Percentiles rank a stretch among this genome's conserved stretches.
These are phyloP conservation scores for Chaetomium olivaceum DNA, from an alignment of 2,329 filamentous ascomycete genomes.

Conservation along the genomic window DNA sequence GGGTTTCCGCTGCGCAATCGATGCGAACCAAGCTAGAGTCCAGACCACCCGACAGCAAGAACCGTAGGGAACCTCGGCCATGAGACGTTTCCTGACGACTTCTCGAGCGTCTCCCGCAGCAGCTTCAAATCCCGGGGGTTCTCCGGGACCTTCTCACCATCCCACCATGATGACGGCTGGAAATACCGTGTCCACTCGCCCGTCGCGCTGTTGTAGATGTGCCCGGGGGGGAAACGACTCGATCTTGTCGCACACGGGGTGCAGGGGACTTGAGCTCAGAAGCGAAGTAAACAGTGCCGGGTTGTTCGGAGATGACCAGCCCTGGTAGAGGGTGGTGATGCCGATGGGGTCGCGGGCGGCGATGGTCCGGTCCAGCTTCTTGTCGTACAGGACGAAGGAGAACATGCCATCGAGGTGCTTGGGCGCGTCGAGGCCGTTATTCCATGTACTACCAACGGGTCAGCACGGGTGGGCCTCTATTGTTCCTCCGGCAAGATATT, in stretches of 20 bases:
- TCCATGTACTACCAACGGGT: constrained; percentile 71
- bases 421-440: constrained; percentile 87
- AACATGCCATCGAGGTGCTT: constrained; percentile 99
- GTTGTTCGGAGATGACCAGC: constrained; percentile 81
- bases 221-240: constrained; percentile 93
- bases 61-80: constrained; percentile 98
- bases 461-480: background rate
- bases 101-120: constrained; percentile 81
- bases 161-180: constrained; percentile 90
- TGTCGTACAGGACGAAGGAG: constrained; percentile 97
- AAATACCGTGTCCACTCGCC: constrained; percentile 84
- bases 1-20: constrained; percentile 90
- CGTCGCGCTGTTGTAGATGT: constrained; percentile 94
- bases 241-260: constrained; percentile 93
- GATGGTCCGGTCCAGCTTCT: constrained; percentile 86
- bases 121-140: constrained; percentile 80
- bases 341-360: constrained; percentile 96
- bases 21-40: constrained; percentile 95
- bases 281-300: constrained; percentile 88
- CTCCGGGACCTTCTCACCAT: constrained; percentile 74
- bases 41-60: constrained; percentile 89
- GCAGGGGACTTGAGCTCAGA: constrained; percentile 91
- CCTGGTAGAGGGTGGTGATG: constrained; percentile 96
- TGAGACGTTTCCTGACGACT: constrained; percentile 93
- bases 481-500: background rate